Conservation (phyloP, 2,329 filamentous ascomycete genomes). For the Dissoconium aciculare region DNA sequence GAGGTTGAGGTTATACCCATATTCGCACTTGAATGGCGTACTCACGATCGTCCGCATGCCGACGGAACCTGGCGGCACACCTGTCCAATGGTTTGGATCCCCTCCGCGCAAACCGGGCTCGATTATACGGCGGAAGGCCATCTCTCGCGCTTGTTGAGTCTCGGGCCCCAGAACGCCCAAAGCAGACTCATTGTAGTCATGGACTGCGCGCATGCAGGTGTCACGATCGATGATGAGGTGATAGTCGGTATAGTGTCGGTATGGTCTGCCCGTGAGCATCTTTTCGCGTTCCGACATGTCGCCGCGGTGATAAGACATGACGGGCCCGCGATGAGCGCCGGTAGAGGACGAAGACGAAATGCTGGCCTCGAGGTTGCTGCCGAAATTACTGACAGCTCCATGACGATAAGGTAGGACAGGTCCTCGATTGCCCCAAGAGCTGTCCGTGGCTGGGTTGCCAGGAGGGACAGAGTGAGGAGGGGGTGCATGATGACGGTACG, state of each 20-base stretch:
- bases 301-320: slow-evolving; percentile 10
- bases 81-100: slow-evolving; percentile 5
- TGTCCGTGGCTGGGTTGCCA: slow-evolving; percentile 6
- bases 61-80: slow-evolving; percentile 41
- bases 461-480: slow-evolving; percentile 8
- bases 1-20: slow-evolving; percentile 86
- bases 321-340: slow-evolving; percentile 19
- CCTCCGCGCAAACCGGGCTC: slow-evolving; percentile 41
- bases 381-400: slow-evolving; percentile 2
- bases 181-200: slow-evolving; percentile 65
- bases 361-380: slow-evolving; percentile 14
- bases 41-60: slow-evolving; percentile 69
- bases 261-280: slow-evolving; percentile 71
- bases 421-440: slow-evolving; percentile 6
- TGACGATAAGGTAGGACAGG: slow-evolving; percentile 2
- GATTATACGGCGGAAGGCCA: slow-evolving; percentile 58
- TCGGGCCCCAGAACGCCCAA: slow-evolving; percentile 35
- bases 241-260: slow-evolving; percentile 56
- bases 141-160: slow-evolving; percentile 46
- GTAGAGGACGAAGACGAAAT: slow-evolving; percentile 28
- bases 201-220: slow-evolving; percentile 65
- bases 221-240: slow-evolving; percentile 73
- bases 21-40: slow-evolving; percentile 81
- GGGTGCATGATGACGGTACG: background rate
- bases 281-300: slow-evolving; percentile 59